Base-by-base conservation (phyloP, 2,329 filamentous ascomycete genomes). In the Fulvia fulva region DNA sequence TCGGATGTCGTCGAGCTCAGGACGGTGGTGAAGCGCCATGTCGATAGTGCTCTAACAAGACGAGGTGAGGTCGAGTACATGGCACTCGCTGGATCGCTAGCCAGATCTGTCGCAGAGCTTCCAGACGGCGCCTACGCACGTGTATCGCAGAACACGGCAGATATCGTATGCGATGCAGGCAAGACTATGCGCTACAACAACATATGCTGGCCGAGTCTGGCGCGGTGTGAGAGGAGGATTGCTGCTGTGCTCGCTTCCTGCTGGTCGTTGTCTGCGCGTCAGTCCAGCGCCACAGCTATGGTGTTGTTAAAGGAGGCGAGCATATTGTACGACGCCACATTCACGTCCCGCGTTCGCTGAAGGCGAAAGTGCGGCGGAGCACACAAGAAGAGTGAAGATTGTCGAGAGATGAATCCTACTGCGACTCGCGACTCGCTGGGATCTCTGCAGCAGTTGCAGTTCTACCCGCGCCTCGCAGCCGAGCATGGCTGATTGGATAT, bases 1-100 rank as follows among this genome's bases (percentile, higher is more conserved):
- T 43, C 69, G 65, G 53, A 71, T 70, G 62, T 71, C 59, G 34
- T 65, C 60, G 51, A 69, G 51, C 51, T 70, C 62, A 46, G 57
- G 64, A 49, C 65, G 67, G 52, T 70, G 69, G 59, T 70, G 69
- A 46, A 71, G 68, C 26, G 59, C 56, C 63, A 65, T 65, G 51
- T n/a, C 46, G 51, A 47, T 50, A 57, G 47, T 46, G 53, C 28
- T 37, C 19, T 45, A 28, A 21, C 41, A 41, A 44, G 44, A 53
- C 46, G 45, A 52, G 56, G 51, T 51, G 47, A 43, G 41, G 49
- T 53, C 22, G 45, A 58, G 43, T 26, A 57, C 51, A 56, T 57
- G 44, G 19, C 19, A 23, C n/a, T 22, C 19, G 32, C 9, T 43
- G n/a, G 44, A 37, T 46, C n/a, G 26, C 53, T 34, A 56, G 46